These are phyloP conservation scores for Xerocomus nothofagi DNA, from an alignment of 1,284 basidiomycete species.

Conservation along the genomic window DNA sequence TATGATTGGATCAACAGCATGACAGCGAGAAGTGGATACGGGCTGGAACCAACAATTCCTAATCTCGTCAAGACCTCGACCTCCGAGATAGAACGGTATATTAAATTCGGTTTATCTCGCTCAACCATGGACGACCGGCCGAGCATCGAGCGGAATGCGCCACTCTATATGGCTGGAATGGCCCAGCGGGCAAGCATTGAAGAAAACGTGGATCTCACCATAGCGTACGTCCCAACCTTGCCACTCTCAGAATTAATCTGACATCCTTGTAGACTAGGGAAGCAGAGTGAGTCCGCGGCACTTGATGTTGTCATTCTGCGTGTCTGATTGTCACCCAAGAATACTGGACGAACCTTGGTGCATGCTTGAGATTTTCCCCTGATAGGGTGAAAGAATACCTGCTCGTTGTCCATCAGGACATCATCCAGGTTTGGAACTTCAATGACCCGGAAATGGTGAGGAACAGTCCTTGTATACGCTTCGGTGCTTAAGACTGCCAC, in stretches of 20 bases:
- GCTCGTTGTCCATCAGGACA: neutral
- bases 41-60: neutral
- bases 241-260: neutral
- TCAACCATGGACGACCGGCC: neutral
- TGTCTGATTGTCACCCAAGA: neutral
- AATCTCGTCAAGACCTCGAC: neutral
- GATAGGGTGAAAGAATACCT: neutral
- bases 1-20: neutral
- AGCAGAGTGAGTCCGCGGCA: neutral
- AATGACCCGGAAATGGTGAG: neutral
- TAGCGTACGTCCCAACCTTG: neutral
- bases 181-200: neutral
- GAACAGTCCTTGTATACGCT: too few relatives aligned
- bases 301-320: too few relatives aligned
- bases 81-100: constrained; percentile 1
- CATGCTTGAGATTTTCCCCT: neutral
- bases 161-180: neutral
- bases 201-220: neutral
- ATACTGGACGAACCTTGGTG: neutral
- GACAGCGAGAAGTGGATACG: neutral
- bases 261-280: neutral
- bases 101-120: neutral
- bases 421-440: neutral
- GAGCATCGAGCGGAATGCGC: neutral
- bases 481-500: neutral